Percentiles rank a stretch among this genome's conserved stretches.
Evolutionary conservation across 768 basidiomycete species (phyloP).

Genomic region (Tylopilus plumbeoviolaceoides): DNA sequence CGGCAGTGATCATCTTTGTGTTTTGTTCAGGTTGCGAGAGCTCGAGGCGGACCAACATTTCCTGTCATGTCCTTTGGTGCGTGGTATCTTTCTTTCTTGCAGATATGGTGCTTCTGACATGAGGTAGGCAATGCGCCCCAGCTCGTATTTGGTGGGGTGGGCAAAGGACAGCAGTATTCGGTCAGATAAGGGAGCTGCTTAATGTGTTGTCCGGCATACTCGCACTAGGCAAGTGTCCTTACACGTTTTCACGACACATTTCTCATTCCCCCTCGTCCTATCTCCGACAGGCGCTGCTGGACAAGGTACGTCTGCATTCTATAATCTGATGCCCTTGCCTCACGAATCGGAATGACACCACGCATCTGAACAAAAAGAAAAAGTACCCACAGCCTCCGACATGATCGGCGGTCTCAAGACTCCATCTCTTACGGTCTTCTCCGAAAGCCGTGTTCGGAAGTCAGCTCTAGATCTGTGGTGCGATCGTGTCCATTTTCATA

Average conservation of each 20-base stretch:
- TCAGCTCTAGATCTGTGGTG: slow-evolving; percentile 53
- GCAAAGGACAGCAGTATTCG: slow-evolving; percentile 39
- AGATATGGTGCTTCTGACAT: background rate
- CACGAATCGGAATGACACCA: background rate
- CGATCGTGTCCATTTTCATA: slow-evolving; percentile 60
- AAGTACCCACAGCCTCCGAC: slow-evolving; percentile 38
- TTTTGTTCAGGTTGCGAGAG: slow-evolving; percentile 65
- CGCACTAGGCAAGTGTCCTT: background rate
- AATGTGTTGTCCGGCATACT: slow-evolving; percentile 27
- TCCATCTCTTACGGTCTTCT: slow-evolving; percentile 61
- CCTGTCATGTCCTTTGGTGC: slow-evolving; percentile 53
- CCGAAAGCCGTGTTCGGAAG: slow-evolving; percentile 61
- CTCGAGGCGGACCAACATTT: slow-evolving; percentile 53
- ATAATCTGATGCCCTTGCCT: background rate
- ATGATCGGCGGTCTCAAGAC: slow-evolving; percentile 70
- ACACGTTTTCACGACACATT: background rate
- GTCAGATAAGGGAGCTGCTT: slow-evolving; percentile 14
- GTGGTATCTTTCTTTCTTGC: background rate
- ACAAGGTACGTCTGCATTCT: slow-evolving; percentile 14
- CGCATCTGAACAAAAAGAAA: background rate
- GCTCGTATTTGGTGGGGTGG: slow-evolving; percentile 60
- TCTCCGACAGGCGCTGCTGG: slow-evolving; percentile 16
- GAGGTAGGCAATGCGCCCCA: slow-evolving; percentile 44
- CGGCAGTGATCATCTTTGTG: slow-evolving; percentile 44
- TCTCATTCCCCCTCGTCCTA: background rate